Conservation (phyloP, 495 filamentous ascomycete species). For the Penicillium riverlandense region DNA sequence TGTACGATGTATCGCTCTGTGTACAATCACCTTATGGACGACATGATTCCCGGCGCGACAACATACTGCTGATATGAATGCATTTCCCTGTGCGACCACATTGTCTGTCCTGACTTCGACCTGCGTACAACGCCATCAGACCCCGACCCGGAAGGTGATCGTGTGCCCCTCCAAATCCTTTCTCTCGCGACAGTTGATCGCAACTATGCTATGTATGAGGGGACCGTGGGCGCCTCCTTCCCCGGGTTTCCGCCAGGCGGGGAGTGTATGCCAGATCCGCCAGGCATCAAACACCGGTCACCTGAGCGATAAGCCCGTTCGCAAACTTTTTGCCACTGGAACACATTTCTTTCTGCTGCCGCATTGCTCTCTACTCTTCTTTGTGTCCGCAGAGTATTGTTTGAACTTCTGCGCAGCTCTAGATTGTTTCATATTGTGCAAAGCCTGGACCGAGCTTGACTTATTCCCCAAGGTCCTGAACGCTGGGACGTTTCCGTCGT, state of each 20-base stretch:
- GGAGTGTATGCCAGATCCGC: slow-evolving; percentile 11
- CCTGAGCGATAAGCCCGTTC: slow-evolving; percentile 18
- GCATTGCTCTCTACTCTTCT: too few species aligned
- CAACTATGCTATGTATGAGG: slow-evolving; percentile 3
- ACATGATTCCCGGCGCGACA: too few species aligned
- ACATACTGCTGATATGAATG: too few species aligned
- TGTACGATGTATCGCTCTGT: slow-evolving; percentile 3
- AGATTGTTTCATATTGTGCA: too few species aligned
- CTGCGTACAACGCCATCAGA: too few species aligned
- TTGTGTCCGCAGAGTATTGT: too few species aligned
- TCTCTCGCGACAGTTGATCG: slow-evolving; percentile 2
- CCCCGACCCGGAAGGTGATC: too few species aligned
- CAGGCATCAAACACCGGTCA: slow-evolving; percentile 11
- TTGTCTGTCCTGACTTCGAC: too few species aligned
- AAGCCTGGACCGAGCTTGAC: not conserved
- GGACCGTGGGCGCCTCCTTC: not conserved
- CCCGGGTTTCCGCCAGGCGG: too few species aligned
- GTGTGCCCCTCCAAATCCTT: not conserved
- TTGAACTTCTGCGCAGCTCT: too few species aligned
- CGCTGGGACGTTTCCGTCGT: slow-evolving; percentile 14
- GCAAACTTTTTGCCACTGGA: slow-evolving; percentile 14
- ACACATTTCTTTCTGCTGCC: too few species aligned
- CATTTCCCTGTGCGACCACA: too few species aligned
- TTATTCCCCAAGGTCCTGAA: slow-evolving; percentile 2
- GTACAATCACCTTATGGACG: not conserved